Conservation (phyloP, 805 yeast genomes). For the Nematodospora valgi region DNA sequence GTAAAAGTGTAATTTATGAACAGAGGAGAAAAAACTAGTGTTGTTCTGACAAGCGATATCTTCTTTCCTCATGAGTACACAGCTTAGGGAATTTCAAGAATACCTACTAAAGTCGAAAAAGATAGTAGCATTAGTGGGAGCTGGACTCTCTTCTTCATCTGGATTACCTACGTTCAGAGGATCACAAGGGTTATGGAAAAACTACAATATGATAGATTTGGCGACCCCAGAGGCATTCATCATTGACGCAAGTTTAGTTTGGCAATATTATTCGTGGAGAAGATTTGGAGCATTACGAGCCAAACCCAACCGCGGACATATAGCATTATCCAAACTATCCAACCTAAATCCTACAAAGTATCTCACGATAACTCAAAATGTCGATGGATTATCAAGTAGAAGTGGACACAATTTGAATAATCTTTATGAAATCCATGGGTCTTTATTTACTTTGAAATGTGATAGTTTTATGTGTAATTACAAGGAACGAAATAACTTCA, state of each 20-base stretch:
- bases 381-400: conserved; percentile 68
- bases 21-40: not conserved
- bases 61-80: conserved; percentile 15
- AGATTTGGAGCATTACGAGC: conserved; percentile 63
- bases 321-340: conserved; percentile 63
- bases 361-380: conserved; percentile 78
- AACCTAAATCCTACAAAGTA: conserved; percentile 33
- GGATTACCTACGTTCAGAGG: conserved; percentile 77
- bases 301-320: conserved; percentile 71
- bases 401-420: conserved; percentile 55
- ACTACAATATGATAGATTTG: conserved; percentile 72
- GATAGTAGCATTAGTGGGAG: conserved; percentile 70
- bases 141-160: conserved; percentile 76
- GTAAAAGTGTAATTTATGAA: not conserved
- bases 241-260: conserved; percentile 78
- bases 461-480: conserved; percentile 73
- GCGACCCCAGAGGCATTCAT: conserved; percentile 92
- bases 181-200: conserved; percentile 72
- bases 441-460: conserved; percentile 68
- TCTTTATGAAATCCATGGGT: conserved; percentile 78
- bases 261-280: conserved; percentile 82
- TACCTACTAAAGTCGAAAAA: conserved; percentile 43
- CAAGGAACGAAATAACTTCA: conserved; percentile 47
- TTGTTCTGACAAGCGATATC: not conserved
- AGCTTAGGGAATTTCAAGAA: conserved; percentile 46